Conservation (phyloP, 129 eudicot genomes). For the Artemisia argyi region DNA sequence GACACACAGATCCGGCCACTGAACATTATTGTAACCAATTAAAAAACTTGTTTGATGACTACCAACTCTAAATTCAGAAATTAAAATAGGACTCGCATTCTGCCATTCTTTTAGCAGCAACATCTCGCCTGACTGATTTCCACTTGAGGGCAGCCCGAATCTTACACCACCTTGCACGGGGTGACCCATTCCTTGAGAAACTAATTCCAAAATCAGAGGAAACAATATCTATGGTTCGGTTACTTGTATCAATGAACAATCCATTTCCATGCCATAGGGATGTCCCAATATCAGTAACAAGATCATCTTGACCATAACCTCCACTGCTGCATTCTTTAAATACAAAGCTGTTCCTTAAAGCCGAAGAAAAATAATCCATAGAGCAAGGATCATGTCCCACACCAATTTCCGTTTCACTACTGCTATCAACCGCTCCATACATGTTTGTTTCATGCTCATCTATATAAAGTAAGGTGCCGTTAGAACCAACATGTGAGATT, state of each 20-base stretch:
- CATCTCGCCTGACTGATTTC: constrained; percentile 36
- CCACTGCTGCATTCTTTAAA: constrained; percentile 4
- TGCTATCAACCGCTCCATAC: constrained; percentile 20
- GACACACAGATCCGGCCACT: constrained; percentile 13
- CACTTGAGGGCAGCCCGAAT: constrained; percentile 40
- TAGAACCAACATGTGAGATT: constrained; percentile 16
- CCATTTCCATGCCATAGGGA: constrained; percentile 28
- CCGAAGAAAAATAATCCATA: constrained; percentile 13
- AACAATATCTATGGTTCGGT: constrained; percentile 16
- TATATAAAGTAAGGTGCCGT: too few relatives aligned
- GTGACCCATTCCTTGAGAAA: constrained; percentile 25
- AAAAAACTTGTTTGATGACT: too few relatives aligned
- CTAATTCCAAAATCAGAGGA: constrained; percentile 28
- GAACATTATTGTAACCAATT: neutral
- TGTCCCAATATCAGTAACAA: constrained; percentile 2
- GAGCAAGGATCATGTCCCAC: neutral
- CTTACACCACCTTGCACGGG: constrained; percentile 36
- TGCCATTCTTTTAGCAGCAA: constrained; percentile 37
- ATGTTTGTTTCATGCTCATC: constrained; percentile 26
- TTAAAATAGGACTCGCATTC: constrained; percentile 22
- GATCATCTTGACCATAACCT: constrained; percentile 13
- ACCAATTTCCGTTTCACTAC: constrained; percentile 8
- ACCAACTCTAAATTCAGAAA: constrained; percentile 15
- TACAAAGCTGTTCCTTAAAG: constrained; percentile 21
- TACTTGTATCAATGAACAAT: constrained; percentile 16